These are phyloP conservation scores for Asterochloris erici DNA, from an alignment of 139 green algal genomes.

Conservation along the genomic window DNA sequence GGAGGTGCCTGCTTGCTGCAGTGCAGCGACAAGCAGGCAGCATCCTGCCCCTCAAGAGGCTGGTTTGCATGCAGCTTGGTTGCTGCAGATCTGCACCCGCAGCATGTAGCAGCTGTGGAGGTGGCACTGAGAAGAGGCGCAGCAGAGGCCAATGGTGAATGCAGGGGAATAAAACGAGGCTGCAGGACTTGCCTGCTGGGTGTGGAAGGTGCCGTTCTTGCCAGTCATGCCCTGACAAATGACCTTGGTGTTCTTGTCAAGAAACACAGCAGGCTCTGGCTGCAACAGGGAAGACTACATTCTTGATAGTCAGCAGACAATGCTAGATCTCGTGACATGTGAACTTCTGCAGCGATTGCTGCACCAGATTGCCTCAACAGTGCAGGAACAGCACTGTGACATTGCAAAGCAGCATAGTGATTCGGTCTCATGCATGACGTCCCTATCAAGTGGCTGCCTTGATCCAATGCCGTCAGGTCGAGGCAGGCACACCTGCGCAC, in stretches of 20 bases:
- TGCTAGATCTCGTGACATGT: no score
- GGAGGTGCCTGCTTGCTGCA: no score
- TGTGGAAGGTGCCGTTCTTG: conserved; percentile 99
- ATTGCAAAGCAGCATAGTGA: no score
- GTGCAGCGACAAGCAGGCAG: no score
- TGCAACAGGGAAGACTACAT: background rate
- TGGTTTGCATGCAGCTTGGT: background rate
- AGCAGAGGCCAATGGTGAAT: background rate
- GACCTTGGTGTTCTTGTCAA: conserved; percentile 94
- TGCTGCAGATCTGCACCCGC: background rate
- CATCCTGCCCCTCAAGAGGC: no score
- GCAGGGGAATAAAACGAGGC: background rate
- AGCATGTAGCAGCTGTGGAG: no score
- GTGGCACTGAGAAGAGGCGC: no score
- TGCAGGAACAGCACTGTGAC: background rate
- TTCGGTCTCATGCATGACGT: no score
- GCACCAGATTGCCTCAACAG: background rate
- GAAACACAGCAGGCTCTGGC: conserved; percentile 79
- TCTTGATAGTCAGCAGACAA: no score
- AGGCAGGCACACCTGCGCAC: no score
- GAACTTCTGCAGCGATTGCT: background rate
- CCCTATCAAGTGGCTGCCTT: no score
- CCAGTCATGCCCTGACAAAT: conserved; percentile 95
- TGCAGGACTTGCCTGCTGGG: conserved; percentile 67
- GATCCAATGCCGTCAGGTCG: no score